Evolutionary conservation across 2,329 filamentous ascomycete species (phyloP).

Genomic region (Cadophora malorum): DNA sequence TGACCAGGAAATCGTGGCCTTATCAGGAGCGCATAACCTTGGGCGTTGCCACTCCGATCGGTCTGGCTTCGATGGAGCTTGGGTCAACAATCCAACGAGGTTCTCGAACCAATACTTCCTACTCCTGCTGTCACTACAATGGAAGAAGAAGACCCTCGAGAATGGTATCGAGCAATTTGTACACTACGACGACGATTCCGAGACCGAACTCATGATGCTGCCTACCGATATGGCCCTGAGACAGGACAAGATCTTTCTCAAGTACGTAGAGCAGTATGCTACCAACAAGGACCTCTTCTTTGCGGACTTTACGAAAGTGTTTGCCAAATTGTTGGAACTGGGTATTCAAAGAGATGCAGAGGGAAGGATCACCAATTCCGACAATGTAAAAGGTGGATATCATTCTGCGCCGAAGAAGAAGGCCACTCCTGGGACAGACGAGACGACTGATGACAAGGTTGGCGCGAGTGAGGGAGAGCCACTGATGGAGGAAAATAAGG

Average conservation of each 20-base stretch:
- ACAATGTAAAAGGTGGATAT: constrained; percentile 64
- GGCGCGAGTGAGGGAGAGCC: constrained; percentile 49
- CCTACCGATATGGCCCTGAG: constrained; percentile 67
- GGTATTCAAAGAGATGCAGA: constrained; percentile 61
- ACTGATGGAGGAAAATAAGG: constrained; percentile 45
- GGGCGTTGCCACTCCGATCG: constrained; percentile 62
- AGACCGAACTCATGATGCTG: constrained; percentile 68
- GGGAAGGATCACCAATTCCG: constrained; percentile 60
- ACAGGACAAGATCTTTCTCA: constrained; percentile 57
- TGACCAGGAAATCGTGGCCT: constrained; percentile 64
- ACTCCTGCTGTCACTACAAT: constrained; percentile 57
- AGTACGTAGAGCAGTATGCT: constrained; percentile 65
- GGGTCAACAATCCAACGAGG: constrained; percentile 64
- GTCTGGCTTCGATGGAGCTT: constrained; percentile 63
- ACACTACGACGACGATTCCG: constrained; percentile 61
- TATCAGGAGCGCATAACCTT: constrained; percentile 62
- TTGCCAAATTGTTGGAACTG: constrained; percentile 66
- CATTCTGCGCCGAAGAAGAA: constrained; percentile 63
- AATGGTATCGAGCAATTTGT: constrained; percentile 64
- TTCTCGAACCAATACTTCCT: constrained; percentile 65
- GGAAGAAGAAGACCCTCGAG: constrained; percentile 59
- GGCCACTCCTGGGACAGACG: constrained; percentile 43
- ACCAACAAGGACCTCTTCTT: constrained; percentile 68
- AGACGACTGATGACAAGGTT: constrained; percentile 43
- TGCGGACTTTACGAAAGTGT: constrained; percentile 62